Base-by-base conservation (phyloP, 768 basidiomycete genomes). In the Russula emetica region DNA sequence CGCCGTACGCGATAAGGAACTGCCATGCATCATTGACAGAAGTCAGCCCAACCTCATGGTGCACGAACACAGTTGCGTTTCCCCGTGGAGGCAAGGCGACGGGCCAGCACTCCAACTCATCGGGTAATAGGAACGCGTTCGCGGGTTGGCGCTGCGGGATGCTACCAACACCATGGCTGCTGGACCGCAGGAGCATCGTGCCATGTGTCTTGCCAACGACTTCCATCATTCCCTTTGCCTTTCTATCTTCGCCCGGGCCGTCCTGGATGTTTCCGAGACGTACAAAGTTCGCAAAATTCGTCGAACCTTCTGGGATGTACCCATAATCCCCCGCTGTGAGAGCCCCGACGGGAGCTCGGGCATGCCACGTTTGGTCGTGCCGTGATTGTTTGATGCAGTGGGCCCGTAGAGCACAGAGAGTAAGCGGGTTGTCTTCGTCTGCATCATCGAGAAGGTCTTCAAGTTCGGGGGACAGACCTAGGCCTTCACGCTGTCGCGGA, bases 361-460 rank as follows among this genome's bases (percentile, higher is more conserved):
- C 34, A 11, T 60, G 58, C 67, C 67, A 68, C 16, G 62, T 58
- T 42, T 67, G 62, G 32, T 61, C 60, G 47, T 67, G 66, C 2
- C 60, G 58, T 40, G 44, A 49, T 26, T 60, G 36, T 13, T 38
- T 42, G 30, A 69, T 60, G 34, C 66, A 38, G 52, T 59, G 42
- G 14, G 36, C n/a, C 26, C 66, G 66, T 53, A 69, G 55, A 18
- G 61, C 38, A n/a, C 61, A 34, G 34, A 69, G 68, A 6, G 66
- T 59, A 11, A 64, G 34, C 10, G 65, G 59, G 32, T 55, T 56
- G 11, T 66, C 49, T 2, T 49, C 51, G 14, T 68, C 66, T 24
- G 49, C 54, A 9, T 63, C 66, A 45, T 67, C 62, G 56, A 69
- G 68, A n/a, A 67, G 58, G 18, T 67, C 68, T 28, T 64, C 62